These are phyloP conservation scores for Suhomyces terraborum DNA, from an alignment of 1,139 yeast genomes.

Conservation along the genomic window DNA sequence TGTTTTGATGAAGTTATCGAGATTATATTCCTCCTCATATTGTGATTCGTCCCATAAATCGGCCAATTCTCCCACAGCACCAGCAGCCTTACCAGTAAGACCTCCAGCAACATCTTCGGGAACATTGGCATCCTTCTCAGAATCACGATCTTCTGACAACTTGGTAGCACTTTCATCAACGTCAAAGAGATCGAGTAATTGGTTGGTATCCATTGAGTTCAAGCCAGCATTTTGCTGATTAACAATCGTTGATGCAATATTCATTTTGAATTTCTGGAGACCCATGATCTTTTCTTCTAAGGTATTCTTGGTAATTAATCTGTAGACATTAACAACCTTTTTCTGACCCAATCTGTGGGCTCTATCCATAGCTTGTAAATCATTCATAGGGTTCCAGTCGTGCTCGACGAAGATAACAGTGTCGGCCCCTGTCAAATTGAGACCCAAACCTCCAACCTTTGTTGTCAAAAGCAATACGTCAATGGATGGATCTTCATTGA, in stretches of 20 bases:
- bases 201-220: constrained; percentile 95
- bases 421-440: constrained; percentile 97
- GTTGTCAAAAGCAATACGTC: constrained; percentile 91
- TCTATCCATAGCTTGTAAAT: constrained; percentile 98
- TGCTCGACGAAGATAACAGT: constrained; percentile 98
- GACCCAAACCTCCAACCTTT: constrained; percentile 97
- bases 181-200: constrained; percentile 85
- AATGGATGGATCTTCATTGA: constrained; percentile 95
- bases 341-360: constrained; percentile 98
- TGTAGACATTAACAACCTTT: constrained; percentile 92
- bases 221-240: constrained; percentile 96
- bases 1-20: constrained; percentile 88
- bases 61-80: constrained; percentile 83
- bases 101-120: constrained; percentile 64
- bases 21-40: constrained; percentile 93
- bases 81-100: constrained; percentile 62
- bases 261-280: constrained; percentile 93
- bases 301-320: constrained; percentile 89
- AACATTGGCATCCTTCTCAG: constrained; percentile 34
- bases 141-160: constrained; percentile 30
- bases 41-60: constrained; percentile 96
- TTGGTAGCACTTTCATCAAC: constrained; percentile 59
- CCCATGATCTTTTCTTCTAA: constrained; percentile 99
- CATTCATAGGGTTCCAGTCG: constrained; percentile 99
- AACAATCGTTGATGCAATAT: constrained; percentile 93